Evolutionary conservation across 108 stramenopile genomes (phyloP), one percentile per base, ranked within the genome.

Genomic region (Hondaea fermentalgiana): DNA sequence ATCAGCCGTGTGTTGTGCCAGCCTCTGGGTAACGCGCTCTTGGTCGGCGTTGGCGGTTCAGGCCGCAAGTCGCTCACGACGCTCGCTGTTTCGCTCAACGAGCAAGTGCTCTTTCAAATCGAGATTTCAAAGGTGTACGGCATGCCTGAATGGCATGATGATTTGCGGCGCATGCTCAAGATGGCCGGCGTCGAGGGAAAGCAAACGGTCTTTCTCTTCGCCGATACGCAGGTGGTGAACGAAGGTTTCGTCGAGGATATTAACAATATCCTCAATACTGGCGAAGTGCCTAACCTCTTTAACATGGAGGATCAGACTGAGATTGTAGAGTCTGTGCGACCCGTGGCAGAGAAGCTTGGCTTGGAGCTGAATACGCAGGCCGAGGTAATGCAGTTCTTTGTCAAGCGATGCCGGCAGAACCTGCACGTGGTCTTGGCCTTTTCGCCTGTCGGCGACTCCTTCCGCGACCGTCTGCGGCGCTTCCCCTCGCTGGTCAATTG

Each of bases 401-500:
- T 95, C 43, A 71, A 93, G 64, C 91, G 93, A 17, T 91, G 90
- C 23, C 72, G 95, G 6, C 90, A 91, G 55, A 95, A 95, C 59
- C 91, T 95, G 25, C 95, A 95, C 87, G 60, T 95, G 28, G 95
- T 95, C 17, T 71, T 95, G 43, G 90, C 90, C 60, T 87, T 95
- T 47, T 91, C 90, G 17, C 95, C 95, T 12, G 93, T 95, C 59
- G 95, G 95, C 23, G 95, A 94, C 17, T 90, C 93, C n/a, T 95
- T 95, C 91, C 93, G 95, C 25, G 90, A 88, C 10, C 89, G 95
- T 53, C 88, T 93, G 57, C 89, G 94, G 23, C 93, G 92, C 91
- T 95, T 95, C 88, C 95, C 95, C 14, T 91, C 93, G 5, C 90
- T 95, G 72, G 94, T 95, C 44, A 95, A 95, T 92, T 95, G 95